phyloP scores from a whole-genome alignment of 805 yeast species.

The Pichia membranifaciens region DNA sequence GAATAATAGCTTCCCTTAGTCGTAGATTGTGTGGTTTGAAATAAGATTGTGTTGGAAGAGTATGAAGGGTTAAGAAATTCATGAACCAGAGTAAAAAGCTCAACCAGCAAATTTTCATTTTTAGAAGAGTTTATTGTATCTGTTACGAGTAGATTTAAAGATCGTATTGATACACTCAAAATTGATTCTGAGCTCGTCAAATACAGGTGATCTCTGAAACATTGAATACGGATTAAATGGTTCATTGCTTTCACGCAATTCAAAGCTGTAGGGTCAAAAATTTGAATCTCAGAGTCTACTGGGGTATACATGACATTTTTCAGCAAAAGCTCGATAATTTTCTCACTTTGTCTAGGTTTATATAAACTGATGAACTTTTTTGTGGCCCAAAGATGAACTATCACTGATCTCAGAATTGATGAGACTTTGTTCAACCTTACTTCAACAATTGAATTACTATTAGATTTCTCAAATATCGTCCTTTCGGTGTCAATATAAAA shows the following conservation, averaged over 20 bases:
- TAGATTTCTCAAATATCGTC: slow-evolving; percentile 19
- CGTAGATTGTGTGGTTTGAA: neutral
- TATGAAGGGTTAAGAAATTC: slow-evolving; percentile 19
- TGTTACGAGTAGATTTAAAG: slow-evolving; percentile 15
- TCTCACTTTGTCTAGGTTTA: slow-evolving; percentile 26
- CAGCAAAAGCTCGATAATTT: slow-evolving; percentile 18
- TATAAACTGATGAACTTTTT: slow-evolving; percentile 16
- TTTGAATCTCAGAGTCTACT: neutral
- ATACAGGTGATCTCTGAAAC: slow-evolving; percentile 25
- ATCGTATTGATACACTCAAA: slow-evolving; percentile 13
- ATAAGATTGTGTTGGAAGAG: slow-evolving; percentile 11
- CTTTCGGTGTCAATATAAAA: slow-evolving; percentile 20
- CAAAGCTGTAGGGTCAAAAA: slow-evolving; percentile 28
- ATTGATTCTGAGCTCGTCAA: slow-evolving; percentile 16
- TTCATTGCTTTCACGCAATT: slow-evolving; percentile 27
- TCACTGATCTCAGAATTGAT: slow-evolving; percentile 16
- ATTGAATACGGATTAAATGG: slow-evolving; percentile 21
- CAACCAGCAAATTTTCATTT: slow-evolving; percentile 21
- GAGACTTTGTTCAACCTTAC: slow-evolving; percentile 22
- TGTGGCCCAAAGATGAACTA: slow-evolving; percentile 13
- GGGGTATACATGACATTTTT: slow-evolving; percentile 16
- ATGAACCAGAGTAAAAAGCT: slow-evolving; percentile 16
- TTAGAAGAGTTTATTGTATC: slow-evolving; percentile 2
- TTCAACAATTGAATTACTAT: slow-evolving; percentile 20
- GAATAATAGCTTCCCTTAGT: slow-evolving; percentile 12